Base-by-base conservation (phyloP, 371 early-diverging fungal genomes). In the Syncephalastrum contaminatum region DNA sequence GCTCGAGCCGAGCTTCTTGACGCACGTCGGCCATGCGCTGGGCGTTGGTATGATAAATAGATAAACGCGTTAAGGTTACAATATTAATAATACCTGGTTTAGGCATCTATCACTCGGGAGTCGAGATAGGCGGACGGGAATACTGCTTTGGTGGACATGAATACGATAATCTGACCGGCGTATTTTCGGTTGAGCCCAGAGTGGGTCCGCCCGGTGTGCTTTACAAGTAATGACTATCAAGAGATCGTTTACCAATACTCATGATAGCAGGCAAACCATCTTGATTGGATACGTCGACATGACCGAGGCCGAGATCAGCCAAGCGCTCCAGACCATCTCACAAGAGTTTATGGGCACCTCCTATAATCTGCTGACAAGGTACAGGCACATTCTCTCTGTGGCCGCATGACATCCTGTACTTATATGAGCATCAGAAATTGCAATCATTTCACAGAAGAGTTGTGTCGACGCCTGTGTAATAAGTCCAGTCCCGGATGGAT, bases 131-230 rank as follows among this genome's bases (percentile, higher is more conserved):
- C 51, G 83, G 77, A 10, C 69, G 75, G 64, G 86, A 86, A 58
- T 86, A 81, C 64, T 82, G 81, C 50, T 86, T 84, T 70, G 86
- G 84, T 43, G 86, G 86, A 13, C 84, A 84, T 54, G 81, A 82
- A 40, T 80, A 77, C 52, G 70, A 75, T 16, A 67, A 81, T 59
- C 66, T 77, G 48, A 84, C 84, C 20, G 86, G 86, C 30, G 86
- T 86, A 2, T 86, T 86, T 66, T 72, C 73, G 18, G 82, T 82
- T 15, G 68, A 77, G 21, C 80, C 86, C 42, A 75, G 72, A 44
- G 68, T 79, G 4, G 84, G 84, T 3, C 83, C 83, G 19, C 83
- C 81, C 21, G 83, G 80, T 15, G 69, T 84, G 18, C 54, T 80
- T 36, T 84, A 71, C 76, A 86, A 84, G 86, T 83, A 73, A 68